Evolutionary conservation across 345 rosid genomes (phyloP).

Genomic region (Turnera subulata): DNA sequence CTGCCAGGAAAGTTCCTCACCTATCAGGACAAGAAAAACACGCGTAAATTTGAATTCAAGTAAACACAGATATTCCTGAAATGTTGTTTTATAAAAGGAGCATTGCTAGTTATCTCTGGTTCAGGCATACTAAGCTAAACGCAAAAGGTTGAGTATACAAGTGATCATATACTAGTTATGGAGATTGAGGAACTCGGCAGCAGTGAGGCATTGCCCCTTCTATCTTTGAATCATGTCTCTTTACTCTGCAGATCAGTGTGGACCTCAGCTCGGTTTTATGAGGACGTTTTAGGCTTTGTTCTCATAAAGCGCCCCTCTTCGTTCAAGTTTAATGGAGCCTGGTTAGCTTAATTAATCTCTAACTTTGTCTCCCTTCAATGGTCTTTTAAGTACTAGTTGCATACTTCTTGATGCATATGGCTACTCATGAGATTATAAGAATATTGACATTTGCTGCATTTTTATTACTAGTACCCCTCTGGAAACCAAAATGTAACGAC

Average conservation of each 20-base stretch:
- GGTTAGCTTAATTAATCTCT: neutral
- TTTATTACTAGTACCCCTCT: neutral
- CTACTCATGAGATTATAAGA: too few species aligned
- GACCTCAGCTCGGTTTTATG: slow-evolving; percentile 40
- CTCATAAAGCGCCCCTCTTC: slow-evolving; percentile 61
- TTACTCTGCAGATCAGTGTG: slow-evolving; percentile 48
- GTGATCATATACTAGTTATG: neutral
- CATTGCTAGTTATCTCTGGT: neutral
- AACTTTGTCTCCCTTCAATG: too few species aligned
- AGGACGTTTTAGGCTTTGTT: slow-evolving; percentile 48
- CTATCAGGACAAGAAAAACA: neutral
- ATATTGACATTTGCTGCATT: neutral
- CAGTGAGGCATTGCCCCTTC: slow-evolving; percentile 38
- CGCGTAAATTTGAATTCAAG: slow-evolving; percentile 14
- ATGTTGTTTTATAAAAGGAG: slow-evolving; percentile 19
- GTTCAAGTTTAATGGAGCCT: slow-evolving; percentile 58
- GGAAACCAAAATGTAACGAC: too few species aligned
- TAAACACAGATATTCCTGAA: neutral
- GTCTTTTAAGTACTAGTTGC: too few species aligned
- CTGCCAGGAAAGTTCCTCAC: slow-evolving; percentile 40
- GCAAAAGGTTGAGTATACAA: neutral
- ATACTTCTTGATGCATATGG: too few species aligned
- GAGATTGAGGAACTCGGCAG: slow-evolving; percentile 35
- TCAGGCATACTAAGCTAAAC: neutral
- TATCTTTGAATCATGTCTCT: slow-evolving; percentile 52